These are phyloP conservation scores for Mallotus repandus DNA, from an alignment of 441 rosid genomes.

Conservation along the genomic window DNA sequence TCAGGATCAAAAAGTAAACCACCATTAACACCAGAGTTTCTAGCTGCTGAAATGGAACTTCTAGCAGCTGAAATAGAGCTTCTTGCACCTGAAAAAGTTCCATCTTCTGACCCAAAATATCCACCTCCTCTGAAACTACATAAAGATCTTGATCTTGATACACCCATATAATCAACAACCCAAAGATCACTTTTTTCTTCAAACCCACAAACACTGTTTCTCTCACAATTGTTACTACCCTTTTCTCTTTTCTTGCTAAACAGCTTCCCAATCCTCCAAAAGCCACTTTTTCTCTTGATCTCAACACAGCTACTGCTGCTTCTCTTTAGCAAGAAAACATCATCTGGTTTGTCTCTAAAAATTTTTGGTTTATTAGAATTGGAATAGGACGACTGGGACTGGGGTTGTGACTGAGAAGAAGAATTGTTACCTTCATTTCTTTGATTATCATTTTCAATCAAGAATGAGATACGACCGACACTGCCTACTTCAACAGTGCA, in stretches of 20 bases:
- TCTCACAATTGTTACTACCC: conserved; percentile 24
- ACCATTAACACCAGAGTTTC: conserved; percentile 76
- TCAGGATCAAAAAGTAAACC: conserved; percentile 56
- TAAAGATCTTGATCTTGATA: conserved; percentile 89
- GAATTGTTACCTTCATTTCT: conserved; percentile 17
- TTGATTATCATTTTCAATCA: conserved; percentile 60
- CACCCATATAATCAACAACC: conserved; percentile 72
- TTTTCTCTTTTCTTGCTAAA: conserved; percentile 65
- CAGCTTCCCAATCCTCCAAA: conserved; percentile 77
- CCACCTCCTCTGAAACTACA: conserved; percentile 80
- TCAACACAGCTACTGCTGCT: conserved; percentile 87
- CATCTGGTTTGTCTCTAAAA: conserved; percentile 41
- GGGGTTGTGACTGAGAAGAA: not conserved
- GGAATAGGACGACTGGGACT: conserved; percentile 5
- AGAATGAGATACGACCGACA: conserved; percentile 74
- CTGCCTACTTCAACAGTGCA: conserved; percentile 63
- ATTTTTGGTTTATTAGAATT: conserved; percentile 19
- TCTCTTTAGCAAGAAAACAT: conserved; percentile 62
- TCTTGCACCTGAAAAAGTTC: conserved; percentile 67
- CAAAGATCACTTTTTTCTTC: conserved; percentile 71
- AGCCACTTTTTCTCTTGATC: conserved; percentile 68
- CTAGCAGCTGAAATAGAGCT: conserved; percentile 54
- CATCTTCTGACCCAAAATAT: conserved; percentile 67
- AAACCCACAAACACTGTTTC: conserved; percentile 36
- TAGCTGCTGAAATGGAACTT: conserved; percentile 77